These are phyloP conservation scores for Tephrocybe rancida DNA, from an alignment of 768 basidiomycete species.

Conservation along the genomic window DNA sequence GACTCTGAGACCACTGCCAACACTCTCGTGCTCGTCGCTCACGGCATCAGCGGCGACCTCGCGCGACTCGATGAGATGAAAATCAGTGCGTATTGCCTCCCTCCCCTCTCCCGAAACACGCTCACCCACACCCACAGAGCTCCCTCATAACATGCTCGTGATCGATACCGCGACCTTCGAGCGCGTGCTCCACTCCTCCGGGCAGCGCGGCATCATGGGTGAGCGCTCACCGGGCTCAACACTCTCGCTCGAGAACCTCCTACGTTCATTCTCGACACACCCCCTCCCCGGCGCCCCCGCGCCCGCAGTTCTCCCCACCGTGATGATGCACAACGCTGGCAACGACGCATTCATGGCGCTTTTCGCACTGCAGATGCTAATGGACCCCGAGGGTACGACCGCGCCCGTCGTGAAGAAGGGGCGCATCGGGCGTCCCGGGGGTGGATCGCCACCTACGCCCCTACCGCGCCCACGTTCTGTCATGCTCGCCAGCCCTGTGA, in stretches of 20 bases:
- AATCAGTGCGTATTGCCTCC: slow-evolving; percentile 58
- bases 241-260: slow-evolving; percentile 63
- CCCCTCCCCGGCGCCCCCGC: slow-evolving; percentile 10
- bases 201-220: slow-evolving; percentile 60
- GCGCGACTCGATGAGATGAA: slow-evolving; percentile 75
- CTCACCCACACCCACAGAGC: slow-evolving; percentile 39
- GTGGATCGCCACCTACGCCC: background rate
- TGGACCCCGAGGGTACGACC: slow-evolving; percentile 47
- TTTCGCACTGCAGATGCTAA: slow-evolving; percentile 67
- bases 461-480: background rate
- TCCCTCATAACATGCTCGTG: slow-evolving; percentile 73
- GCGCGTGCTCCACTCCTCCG: slow-evolving; percentile 57
- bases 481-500: background rate
- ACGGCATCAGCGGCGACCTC: slow-evolving; percentile 56
- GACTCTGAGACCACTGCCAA: slow-evolving; percentile 76
- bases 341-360: slow-evolving; percentile 78
- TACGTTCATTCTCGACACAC: slow-evolving; percentile 56
- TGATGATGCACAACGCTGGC: slow-evolving; percentile 70
- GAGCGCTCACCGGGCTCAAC: slow-evolving; percentile 58
- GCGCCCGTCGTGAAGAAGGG: background rate
- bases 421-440: background rate
- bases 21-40: slow-evolving; percentile 70
- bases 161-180: slow-evolving; percentile 71
- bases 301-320: slow-evolving; percentile 37
- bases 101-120: background rate